Percentiles rank a stretch among this genome's conserved stretches.
Conservation (phyloP, 2,329 filamentous ascomycete genomes). For the Neoscytalidium dimidiatum region DNA sequence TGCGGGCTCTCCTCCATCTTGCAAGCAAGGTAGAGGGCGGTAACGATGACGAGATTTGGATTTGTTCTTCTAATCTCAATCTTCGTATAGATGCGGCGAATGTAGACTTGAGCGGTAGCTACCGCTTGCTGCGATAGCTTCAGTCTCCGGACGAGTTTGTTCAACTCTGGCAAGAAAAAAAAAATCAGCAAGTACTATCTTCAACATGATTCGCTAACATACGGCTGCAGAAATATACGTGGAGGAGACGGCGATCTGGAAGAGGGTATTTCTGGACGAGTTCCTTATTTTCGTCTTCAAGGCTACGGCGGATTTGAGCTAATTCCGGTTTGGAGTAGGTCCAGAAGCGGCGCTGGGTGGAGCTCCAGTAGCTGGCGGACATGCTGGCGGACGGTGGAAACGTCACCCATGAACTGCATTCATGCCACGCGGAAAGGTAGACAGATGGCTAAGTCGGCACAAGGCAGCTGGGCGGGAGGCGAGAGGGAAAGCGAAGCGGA, state of each 20-base stretch:
- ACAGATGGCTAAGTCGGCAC: neutral
- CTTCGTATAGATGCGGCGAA: constrained; percentile 89
- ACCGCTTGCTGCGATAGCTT: constrained; percentile 86
- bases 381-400: constrained; percentile 49
- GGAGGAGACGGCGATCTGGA: constrained; percentile 78
- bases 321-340: constrained; percentile 84
- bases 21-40: constrained; percentile 89
- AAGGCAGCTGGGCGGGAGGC: neutral
- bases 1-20: constrained; percentile 98
- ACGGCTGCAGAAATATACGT: constrained; percentile 93
- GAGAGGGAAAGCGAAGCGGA: neutral
- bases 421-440: neutral
- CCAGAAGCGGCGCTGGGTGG: constrained; percentile 88
- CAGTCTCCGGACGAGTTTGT: constrained; percentile 81
- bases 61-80: constrained; percentile 92
- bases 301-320: constrained; percentile 69
- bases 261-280: constrained; percentile 78
- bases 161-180: constrained; percentile 61
- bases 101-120: constrained; percentile 91
- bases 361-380: constrained; percentile 97
- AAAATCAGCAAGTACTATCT: neutral
- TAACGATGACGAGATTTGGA: constrained; percentile 89
- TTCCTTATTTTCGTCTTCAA: constrained; percentile 74
- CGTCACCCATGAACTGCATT: neutral
- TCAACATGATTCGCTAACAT: constrained; percentile 36